Evolutionary conservation across 1,139 yeast genomes (phyloP), one percentile per base, ranked within the genome.

Genomic region (Candida labiduridarum): DNA sequence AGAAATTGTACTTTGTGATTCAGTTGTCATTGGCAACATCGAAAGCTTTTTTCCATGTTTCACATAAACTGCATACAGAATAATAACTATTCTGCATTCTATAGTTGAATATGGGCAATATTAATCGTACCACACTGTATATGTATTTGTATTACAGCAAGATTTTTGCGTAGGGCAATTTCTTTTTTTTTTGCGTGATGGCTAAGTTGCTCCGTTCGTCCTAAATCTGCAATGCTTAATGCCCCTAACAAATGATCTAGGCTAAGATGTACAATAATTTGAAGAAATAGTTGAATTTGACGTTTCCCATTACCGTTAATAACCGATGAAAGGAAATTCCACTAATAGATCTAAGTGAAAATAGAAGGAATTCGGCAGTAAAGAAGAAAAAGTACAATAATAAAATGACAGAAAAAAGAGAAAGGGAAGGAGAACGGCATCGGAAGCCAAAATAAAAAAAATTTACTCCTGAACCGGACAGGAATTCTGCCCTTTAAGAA

Each of bases 321-420:
- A 36, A 19, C 41, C 41, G 41, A 19, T 14, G 8, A 12, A 18
- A 10, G 27, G 11, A 19, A 36, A 18, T 9, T 19, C 5, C 15
- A 11, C n/a, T 4, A 16, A 12, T 16, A 9, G 18, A 36, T 10
- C 18, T 14, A 11, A 11, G 7, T 14, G 14, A 19, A 36, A 36
- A 18, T 36, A 19, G 41, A 18, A 36, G 41, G 41, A 36, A 19
- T 36, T 36, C 41, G 41, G 41, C 29, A 25, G 29, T 25, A 34
- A 15, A 34, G 38, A n/a, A 10, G 33, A 31, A 12, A 12, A 14
- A 3, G 15, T 15, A n/a, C 15, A 34, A 12, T n/a, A 9, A 15
- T 15, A 14, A 34, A 9, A 15, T 8, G 8, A 15, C 36, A 14
- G 16, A 6, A n/a, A 33, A 33, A 12, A 33, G 9, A 33, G n/a